Evolutionary conservation across 116 monocot species (phyloP), one percentile per base, ranked within the genome.

Genomic region (Cymodocea nodosa): DNA sequence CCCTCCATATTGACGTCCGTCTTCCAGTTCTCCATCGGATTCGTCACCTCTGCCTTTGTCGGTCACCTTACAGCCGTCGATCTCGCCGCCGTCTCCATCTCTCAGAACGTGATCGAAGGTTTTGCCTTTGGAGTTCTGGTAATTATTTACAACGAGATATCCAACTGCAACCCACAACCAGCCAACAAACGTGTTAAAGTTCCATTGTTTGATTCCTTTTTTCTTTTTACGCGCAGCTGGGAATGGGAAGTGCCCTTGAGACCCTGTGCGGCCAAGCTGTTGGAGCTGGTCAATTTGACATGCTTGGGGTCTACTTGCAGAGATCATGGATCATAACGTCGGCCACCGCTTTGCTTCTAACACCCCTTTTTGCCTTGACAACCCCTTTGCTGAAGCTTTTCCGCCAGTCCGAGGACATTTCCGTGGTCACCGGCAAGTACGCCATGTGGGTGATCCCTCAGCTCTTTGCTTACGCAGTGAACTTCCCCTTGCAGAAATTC

Each of bases 191-290:
- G n/a, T n/a, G n/a, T n/a, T n/a, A n/a, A n/a, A n/a, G n/a, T n/a
- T n/a, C n/a, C n/a, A n/a, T n/a, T n/a, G n/a, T n/a, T n/a, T n/a
- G n/a, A n/a, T n/a, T n/a, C n/a, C n/a, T n/a, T n/a, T 57, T 18
- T 22, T 18, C 6, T 4, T 57, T 52, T 59, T 25, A 34, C 20
- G n/a, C 76, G 60, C 77, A 93, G 93, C 51, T 93, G 69, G 93
- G 93, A 30, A 93, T 93, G 93, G 93, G 89, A 60, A 93, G 93
- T 50, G 93, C 93, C 0, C 66, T 93, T 59, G 93, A 93, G 74
- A 93, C 93, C 0, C 84, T 93, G 4, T 89, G 93, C 52, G 93
- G 93, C 5, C 93, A 93, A 72, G 93, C 93, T 1, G 89, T 93
- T 9, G 93, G 93, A 0, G 93, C 84, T 2, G 84, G 82, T 4